Conservation (phyloP, 768 basidiomycete genomes). For the Amanita pseudoporphyria region DNA sequence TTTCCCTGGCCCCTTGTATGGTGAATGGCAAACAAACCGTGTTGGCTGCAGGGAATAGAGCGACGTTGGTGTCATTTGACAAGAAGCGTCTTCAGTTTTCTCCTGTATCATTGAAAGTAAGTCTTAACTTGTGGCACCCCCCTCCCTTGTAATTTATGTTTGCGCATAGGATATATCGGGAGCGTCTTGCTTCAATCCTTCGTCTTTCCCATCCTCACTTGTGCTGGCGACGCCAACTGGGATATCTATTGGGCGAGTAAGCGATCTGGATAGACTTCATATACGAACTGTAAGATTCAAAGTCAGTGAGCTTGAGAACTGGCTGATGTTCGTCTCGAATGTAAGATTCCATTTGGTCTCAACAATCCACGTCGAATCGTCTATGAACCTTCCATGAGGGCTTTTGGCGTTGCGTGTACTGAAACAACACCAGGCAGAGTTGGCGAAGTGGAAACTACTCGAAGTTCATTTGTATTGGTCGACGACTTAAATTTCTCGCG, state of each 20-base stretch:
- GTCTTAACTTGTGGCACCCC: neutral
- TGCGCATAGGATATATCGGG: constrained; percentile 38
- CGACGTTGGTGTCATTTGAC: constrained; percentile 62
- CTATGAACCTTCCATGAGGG: constrained; percentile 41
- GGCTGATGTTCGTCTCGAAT: constrained; percentile 1
- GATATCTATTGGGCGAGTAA: constrained; percentile 57
- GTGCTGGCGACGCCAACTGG: constrained; percentile 44
- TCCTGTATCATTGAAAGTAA: constrained; percentile 61
- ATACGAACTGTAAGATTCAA: constrained; percentile 53
- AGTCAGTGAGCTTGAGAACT: neutral
- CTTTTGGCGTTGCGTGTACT: constrained; percentile 59
- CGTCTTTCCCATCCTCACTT: constrained; percentile 41
- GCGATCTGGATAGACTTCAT: constrained; percentile 69
- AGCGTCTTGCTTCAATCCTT: constrained; percentile 39
- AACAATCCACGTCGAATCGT: constrained; percentile 64
- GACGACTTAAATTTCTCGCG: constrained; percentile 57
- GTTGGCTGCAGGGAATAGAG: constrained; percentile 63
- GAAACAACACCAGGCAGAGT: constrained; percentile 44
- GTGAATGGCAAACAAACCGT: constrained; percentile 48
- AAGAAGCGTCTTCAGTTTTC: constrained; percentile 56
- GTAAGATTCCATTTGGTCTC: constrained; percentile 59
- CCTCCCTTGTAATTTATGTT: neutral
- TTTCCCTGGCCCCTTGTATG: constrained; percentile 44
- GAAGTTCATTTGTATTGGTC: constrained; percentile 54
- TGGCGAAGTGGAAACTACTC: constrained; percentile 35